phyloP scores from a whole-genome alignment of 768 basidiomycete species.

The Panaeolus cyanescens region DNA sequence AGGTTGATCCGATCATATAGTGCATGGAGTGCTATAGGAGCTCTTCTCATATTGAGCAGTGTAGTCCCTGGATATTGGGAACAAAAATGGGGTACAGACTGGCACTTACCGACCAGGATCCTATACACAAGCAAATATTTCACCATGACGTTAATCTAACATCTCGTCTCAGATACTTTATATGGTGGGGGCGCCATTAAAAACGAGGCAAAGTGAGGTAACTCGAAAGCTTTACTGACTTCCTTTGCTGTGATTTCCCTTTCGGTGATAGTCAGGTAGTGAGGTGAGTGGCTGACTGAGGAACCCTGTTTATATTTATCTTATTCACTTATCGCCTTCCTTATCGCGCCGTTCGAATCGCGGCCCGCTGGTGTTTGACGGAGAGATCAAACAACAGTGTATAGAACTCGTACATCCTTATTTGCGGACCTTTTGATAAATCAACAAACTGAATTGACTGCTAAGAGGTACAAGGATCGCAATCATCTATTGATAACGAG shows the following conservation, averaged over 20 bases:
- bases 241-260: not conserved
- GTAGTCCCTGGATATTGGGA: not conserved
- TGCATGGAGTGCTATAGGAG: not conserved
- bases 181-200: not conserved
- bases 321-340: not conserved
- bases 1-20: not conserved
- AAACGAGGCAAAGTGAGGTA: conserved; percentile 2
- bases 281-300: not conserved
- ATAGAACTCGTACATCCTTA: not conserved
- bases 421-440: not conserved
- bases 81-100: not conserved
- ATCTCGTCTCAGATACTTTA: not conserved
- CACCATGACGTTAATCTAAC: not conserved
- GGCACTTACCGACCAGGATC: not conserved
- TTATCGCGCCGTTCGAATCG: not conserved
- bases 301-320: conserved; percentile 1
- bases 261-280: not conserved
- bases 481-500: not conserved
- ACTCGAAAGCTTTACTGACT: not conserved
- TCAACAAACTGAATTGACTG: too few species aligned
- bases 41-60: not conserved
- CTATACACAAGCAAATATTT: not conserved
- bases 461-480: too few species aligned
- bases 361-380: not conserved
- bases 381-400: not conserved